Base-by-base conservation (phyloP, 148 eudicot genomes). In the Talinum fruticosum region DNA sequence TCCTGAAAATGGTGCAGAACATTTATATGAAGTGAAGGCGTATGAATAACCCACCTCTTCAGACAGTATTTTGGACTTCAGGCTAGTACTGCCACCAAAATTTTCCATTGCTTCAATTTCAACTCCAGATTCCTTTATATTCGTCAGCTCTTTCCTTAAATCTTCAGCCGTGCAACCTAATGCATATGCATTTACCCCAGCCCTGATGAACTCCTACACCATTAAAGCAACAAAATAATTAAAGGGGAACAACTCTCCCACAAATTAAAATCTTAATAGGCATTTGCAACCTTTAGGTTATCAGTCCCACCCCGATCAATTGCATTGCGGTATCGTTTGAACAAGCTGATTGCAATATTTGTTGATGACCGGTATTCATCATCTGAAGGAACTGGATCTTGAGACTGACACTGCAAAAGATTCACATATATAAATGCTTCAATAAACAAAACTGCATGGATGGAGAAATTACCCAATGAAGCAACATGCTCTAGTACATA, bases 171-270 rank as follows among this genome's bases (percentile, higher is more conserved):
- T 92, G 83, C 97, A 94, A 34, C 98, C 98, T 86, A 94, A 82
- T 21, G 93, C 98, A 76, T 94, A 94, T 26, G 98, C 98, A 86
- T 94, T 92, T 37, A 92, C 98, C 64, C 98, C 98, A 49, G 97
- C 98, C 38, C 86, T 83, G 82, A 94, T 94, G 84, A 92, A 94
- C 84, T 94, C 98, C 97, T 94, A 78, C 16, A 70, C 18, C 78
- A 80, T 80, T 47, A 70, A 74, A 59, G 45, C 4, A 78, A 54
- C 66, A 84, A 72, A 66, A 41, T 28, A 74, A 73, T 79, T 66
- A 26, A 35, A 30, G 59, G 57, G 66, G 67, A 61, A 29, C 28
- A 35, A 71, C 51, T 16, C 72, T 23, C 23, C 37, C 71, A 8
- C 23, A 66, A 19, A 68, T 15, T n/a, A 4, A 44, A 68, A 30